Evolutionary conservation across 2,329 filamentous ascomycete genomes (phyloP), one percentile per base, ranked within the genome.

Genomic region (Ascochyta lentis): DNA sequence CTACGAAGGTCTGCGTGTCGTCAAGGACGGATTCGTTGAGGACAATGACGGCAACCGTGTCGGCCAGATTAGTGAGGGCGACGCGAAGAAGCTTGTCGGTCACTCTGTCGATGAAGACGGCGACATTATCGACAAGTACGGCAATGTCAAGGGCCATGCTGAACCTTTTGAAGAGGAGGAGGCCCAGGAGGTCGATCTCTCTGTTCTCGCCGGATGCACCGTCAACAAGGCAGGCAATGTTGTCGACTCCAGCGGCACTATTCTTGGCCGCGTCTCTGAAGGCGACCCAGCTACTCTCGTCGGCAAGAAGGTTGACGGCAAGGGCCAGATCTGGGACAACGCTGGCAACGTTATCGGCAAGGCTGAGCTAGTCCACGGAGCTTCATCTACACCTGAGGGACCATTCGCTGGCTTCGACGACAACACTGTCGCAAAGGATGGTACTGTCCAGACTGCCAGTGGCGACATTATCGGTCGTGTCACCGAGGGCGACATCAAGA

Each of bases 101-200:
- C 88, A 90, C 42, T 68, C 81, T 8, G 91, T 95, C 16, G 91
- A 95, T 54, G 88, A 91, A 59, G 91, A 96, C 60, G 91, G 91
- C 34, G 91, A 95, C 54, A 86, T 96, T 29, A 81, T 90, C 52
- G 91, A 95, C 79, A 87, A 86, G 73, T 92, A 91, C 69, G 86
- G 84, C 54, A 85, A 84, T 56, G 79, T 83, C 62, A 84, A 84
- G 74, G 83, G 83, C 29, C 82, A 83, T 54, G 83, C 81, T n/a
- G 83, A 85, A 68, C 83, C 81, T 4, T 85, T 80, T 49, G 78
- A 83, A 56, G 77, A 80, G 57, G 76, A 76, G 53, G 83, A 84
- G 66, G 77, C 73, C 38, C 76, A 70, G 52, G 78, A 79, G 63
- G 80, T 77, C 8, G 84, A 87, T 61, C 76, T 86, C n/a, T 86